Evolutionary conservation across 108 stramenopile species (phyloP).

Genomic region (Nitzschia putrida): DNA sequence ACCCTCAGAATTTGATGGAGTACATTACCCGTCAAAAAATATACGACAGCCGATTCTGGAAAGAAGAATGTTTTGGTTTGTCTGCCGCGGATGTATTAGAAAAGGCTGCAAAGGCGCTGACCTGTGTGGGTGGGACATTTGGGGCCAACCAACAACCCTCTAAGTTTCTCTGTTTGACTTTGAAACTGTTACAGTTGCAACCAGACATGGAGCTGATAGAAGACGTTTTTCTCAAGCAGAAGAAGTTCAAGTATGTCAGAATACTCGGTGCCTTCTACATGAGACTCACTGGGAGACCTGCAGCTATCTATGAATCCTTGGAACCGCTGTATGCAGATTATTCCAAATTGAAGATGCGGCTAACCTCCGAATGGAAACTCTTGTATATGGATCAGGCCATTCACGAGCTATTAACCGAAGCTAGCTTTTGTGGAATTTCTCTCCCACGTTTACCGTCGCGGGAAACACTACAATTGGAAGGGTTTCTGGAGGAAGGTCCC

Average conservation of each 20-base stretch:
- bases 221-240: slow-evolving; percentile 85
- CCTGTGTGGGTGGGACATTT: slow-evolving; percentile 83
- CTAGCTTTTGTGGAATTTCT: slow-evolving; percentile 88
- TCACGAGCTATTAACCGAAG: slow-evolving; percentile 73
- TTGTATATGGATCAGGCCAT: slow-evolving; percentile 91
- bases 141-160: slow-evolving; percentile 91
- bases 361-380: slow-evolving; percentile 78
- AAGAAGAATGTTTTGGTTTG: slow-evolving; percentile 89
- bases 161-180: slow-evolving; percentile 89
- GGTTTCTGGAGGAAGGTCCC: slow-evolving; percentile 72
- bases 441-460: slow-evolving; percentile 90
- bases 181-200: slow-evolving; percentile 96
- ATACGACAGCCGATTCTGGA: slow-evolving; percentile 87
- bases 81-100: slow-evolving; percentile 91
- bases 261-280: slow-evolving; percentile 94
- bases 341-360: slow-evolving; percentile 73
- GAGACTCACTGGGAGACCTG: slow-evolving; percentile 89
- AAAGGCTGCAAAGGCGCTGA: slow-evolving; percentile 78
- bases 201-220: slow-evolving; percentile 91
- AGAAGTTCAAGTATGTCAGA: slow-evolving; percentile 96
- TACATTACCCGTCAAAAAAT: slow-evolving; percentile 97
- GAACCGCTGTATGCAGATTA: slow-evolving; percentile 94
- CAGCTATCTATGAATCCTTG: slow-evolving; percentile 87
- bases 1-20: slow-evolving; percentile 98
- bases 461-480: slow-evolving; percentile 69